phyloP scores from a whole-genome alignment of 768 basidiomycete genomes.

The Hebeloma cylindrosporum region DNA sequence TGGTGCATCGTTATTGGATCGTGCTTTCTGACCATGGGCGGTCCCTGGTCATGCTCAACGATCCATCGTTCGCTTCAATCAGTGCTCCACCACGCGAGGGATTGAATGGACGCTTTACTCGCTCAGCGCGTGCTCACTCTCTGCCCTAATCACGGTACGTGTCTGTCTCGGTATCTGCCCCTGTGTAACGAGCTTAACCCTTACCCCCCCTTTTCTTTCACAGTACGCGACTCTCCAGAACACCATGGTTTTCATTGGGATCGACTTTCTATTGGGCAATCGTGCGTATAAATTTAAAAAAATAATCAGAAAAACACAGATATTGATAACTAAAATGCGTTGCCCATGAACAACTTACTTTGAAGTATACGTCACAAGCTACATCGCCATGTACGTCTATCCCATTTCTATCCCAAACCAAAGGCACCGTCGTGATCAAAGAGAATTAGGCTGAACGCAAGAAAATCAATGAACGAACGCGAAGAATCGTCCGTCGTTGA shows the following conservation, averaged over 20 bases:
- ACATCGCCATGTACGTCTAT: conserved; percentile 12
- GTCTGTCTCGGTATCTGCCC: neutral
- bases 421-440: neutral
- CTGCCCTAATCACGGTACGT: conserved; percentile 40
- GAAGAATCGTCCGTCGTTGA: too few relatives aligned
- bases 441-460: conserved; percentile 7
- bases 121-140: conserved; percentile 42
- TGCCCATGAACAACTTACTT: neutral
- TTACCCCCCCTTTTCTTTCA: too few relatives aligned
- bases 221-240: conserved; percentile 19
- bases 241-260: conserved; percentile 40
- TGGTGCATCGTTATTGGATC: too few relatives aligned
- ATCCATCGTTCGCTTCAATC: too few relatives aligned
- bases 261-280: conserved; percentile 43
- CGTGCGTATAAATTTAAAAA: conserved; percentile 25
- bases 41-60: too few relatives aligned
- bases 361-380: conserved; percentile 16
- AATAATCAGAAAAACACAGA: neutral
- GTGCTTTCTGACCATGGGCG: too few relatives aligned
- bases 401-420: neutral
- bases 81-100: too few relatives aligned
- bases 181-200: conserved; percentile 35
- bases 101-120: too few relatives aligned
- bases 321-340: neutral
- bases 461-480: neutral